Evolutionary conservation across 192 early-diverging fungal species (phyloP), one percentile per base, ranked within the genome.

Genomic region (Coemansia sp.): DNA sequence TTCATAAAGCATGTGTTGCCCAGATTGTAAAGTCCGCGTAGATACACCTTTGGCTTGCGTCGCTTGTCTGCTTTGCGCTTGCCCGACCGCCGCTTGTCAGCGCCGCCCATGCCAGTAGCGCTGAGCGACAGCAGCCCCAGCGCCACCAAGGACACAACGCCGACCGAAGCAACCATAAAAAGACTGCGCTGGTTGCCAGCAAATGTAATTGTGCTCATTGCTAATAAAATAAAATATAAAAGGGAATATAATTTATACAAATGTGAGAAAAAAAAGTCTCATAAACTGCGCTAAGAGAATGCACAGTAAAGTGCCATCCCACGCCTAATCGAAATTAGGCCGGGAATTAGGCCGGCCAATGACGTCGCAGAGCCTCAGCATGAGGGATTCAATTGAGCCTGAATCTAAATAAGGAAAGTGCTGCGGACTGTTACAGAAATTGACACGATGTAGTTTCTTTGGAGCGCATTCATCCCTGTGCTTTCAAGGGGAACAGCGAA

Each of bases 1-100:
- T 94, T 94, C 82, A 94, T 84, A 67, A 92, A 94, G 72, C 92
- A 94, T 6, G 90, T 91, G 65, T 94, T 94, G 19, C 92, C 91
- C 60, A 89, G 64, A 59, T 94, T 94, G 61, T 87, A 77, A 9
- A 94, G 79, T 11, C 92, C 92, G 14, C 81, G 77, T 40, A 85
- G 80, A 44, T 78, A 84, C 21, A 84, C 68, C 42, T 63, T 68
- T 10, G 43, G 53, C 46, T 53, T 58, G 31, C 44, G 49, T 10
- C 48, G 48, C 21, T 47, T 69, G 42, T 33, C 19, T 16, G 18
- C 28, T 30, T 61, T 62, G 9, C 55, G 33, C 40, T 62, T 65
- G 25, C 53, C 53, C 0, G 51, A 42, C 0, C 22, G 24, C 45
- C 46, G 51, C 47, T 57, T 54, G 48, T 47, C 22, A 14, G 52